These are phyloP conservation scores for Emmonsiellopsis sp. DNA, from an alignment of 2,329 filamentous ascomycete genomes.

Conservation along the genomic window DNA sequence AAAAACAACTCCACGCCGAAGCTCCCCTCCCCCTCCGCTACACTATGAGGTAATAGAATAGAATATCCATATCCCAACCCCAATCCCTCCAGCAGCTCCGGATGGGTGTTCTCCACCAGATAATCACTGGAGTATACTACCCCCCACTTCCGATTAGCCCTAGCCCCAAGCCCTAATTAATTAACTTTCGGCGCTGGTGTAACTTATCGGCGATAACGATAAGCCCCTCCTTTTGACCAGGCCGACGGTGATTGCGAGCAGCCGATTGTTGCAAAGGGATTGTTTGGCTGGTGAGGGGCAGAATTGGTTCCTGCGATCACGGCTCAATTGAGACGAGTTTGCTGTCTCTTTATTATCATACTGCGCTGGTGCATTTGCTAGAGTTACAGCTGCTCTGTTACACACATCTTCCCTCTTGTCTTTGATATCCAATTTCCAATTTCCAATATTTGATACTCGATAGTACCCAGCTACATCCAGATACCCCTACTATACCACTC, in stretches of 20 bases:
- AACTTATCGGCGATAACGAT: not conserved
- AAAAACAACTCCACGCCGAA: too few species aligned
- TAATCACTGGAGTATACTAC: not conserved
- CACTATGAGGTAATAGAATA: not conserved
- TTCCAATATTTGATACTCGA: not conserved
- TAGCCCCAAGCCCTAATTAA: not conserved
- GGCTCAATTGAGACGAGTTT: too few species aligned
- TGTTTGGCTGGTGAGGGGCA: too few species aligned
- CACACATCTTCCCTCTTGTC: too few species aligned
- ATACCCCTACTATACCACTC: slow-evolving; percentile 17
- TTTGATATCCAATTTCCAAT: not conserved
- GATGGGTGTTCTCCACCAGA: not conserved
- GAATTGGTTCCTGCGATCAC: too few species aligned
- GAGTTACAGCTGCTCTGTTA: too few species aligned
- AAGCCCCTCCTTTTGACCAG: not conserved
- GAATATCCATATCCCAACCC: not conserved
- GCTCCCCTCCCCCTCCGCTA: too few species aligned
- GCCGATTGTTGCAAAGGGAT: too few species aligned
- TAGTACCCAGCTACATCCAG: not conserved
- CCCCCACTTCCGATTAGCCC: not conserved
- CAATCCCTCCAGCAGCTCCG: too few species aligned
- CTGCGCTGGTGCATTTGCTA: too few species aligned
- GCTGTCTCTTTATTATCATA: too few species aligned
- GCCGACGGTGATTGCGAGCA: not conserved
- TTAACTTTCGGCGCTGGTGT: not conserved